Percentiles rank a stretch among this genome's conserved stretches.
Conservation (phyloP, 1,139 yeast genomes). For the Arxiozyma slooffiae region DNA sequence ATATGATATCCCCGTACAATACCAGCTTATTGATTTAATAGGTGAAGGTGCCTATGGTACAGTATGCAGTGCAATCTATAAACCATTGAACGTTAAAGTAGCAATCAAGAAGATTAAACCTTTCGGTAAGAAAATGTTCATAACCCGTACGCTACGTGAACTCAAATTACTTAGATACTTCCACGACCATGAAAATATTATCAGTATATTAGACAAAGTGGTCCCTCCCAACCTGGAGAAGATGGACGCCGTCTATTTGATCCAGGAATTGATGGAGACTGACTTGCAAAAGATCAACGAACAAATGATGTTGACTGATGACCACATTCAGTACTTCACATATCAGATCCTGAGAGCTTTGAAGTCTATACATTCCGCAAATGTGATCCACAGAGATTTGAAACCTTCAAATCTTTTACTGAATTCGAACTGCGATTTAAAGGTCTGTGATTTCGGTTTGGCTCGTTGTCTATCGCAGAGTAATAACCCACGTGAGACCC, state of each 20-base stretch:
- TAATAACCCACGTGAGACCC: too few relatives aligned
- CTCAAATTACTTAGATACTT: slow-evolving; percentile 71
- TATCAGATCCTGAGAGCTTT: slow-evolving; percentile 69
- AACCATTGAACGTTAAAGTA: slow-evolving; percentile 47
- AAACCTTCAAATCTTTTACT: slow-evolving; percentile 87
- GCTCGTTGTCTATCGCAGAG: slow-evolving; percentile 66
- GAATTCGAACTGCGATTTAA: slow-evolving; percentile 66
- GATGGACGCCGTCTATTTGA: too few relatives aligned
- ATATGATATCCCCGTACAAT: slow-evolving; percentile 81
- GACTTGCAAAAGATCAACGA: slow-evolving; percentile 87
- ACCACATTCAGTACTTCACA: slow-evolving; percentile 80
- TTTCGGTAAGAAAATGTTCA: slow-evolving; percentile 83
- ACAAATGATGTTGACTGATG: slow-evolving; percentile 50
- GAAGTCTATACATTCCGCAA: slow-evolving; percentile 64
- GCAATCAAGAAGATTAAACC: slow-evolving; percentile 79
- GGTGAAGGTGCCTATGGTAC: slow-evolving; percentile 94
- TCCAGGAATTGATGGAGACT: too few relatives aligned
- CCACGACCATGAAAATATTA: slow-evolving; percentile 62
- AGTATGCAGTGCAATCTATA: slow-evolving; percentile 61
- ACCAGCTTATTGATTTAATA: slow-evolving; percentile 69
- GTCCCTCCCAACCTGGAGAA: neutral
- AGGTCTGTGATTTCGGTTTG: slow-evolving; percentile 92
- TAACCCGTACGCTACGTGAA: slow-evolving; percentile 90
- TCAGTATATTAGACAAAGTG: slow-evolving; percentile 72
- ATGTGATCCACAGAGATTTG: slow-evolving; percentile 78